Conservation (phyloP, 257 asterid species). For the Verbena officinalis region DNA sequence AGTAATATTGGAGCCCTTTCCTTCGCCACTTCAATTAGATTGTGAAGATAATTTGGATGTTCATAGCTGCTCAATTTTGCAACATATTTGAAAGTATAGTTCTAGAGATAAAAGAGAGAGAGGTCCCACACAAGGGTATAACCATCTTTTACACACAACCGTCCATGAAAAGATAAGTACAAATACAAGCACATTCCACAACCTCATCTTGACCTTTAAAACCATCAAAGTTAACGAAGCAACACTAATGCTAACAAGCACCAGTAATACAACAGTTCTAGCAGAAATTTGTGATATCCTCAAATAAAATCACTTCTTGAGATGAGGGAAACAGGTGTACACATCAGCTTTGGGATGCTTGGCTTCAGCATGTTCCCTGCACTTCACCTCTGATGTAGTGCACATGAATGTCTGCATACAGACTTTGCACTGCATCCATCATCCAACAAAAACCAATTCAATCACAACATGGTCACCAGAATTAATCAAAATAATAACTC, state of each 20-base stretch:
- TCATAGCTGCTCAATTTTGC: no score
- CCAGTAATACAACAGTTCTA: conserved; percentile 6
- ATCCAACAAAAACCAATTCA: not conserved
- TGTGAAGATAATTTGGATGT: not conserved
- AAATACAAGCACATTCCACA: conserved; percentile 7
- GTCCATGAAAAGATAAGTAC: not conserved
- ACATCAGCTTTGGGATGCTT: conserved; percentile 84
- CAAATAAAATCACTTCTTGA: conserved; percentile 47
- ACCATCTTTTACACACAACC: conserved; percentile 3
- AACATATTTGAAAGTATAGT: no score
- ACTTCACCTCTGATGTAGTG: conserved; percentile 92
- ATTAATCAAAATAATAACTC: not conserved
- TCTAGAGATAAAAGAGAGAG: not conserved
- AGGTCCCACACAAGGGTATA: not conserved
- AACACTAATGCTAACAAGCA: conserved; percentile 5
- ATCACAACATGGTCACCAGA: not conserved
- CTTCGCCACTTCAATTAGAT: not conserved
- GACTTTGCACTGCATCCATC: conserved; percentile 53
- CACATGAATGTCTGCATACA: conserved; percentile 76
- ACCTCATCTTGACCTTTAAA: not conserved
- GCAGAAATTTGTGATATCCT: not conserved
- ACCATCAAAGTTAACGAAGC: conserved; percentile 8
- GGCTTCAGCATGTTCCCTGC: conserved; percentile 95
- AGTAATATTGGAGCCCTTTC: not conserved
- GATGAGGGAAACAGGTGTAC: conserved; percentile 73